A percentile compares a stretch with the other conserved stretches of the same genome.
Conservation (phyloP, 192 early-diverging fungal genomes). For the Podila horticola region DNA sequence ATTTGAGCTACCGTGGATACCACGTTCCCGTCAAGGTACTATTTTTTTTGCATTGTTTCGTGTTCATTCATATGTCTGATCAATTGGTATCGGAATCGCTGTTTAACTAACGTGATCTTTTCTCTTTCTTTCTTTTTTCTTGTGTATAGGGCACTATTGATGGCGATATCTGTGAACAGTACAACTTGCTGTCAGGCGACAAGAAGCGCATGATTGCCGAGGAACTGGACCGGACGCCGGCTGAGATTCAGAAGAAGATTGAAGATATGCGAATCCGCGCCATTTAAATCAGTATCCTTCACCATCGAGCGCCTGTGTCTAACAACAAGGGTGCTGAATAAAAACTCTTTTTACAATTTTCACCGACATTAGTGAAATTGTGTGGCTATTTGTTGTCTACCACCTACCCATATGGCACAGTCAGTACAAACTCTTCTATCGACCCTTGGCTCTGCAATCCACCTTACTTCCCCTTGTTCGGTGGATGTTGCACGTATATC, state of each 20-base stretch:
- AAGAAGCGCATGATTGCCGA: conserved; percentile 85
- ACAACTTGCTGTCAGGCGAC: conserved; percentile 74
- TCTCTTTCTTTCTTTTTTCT: background rate
- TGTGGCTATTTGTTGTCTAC: too few relatives aligned
- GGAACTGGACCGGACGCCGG: conserved; percentile 83
- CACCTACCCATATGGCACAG: too few relatives aligned
- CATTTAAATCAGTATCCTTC: conserved; percentile 17
- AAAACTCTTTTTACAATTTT: background rate
- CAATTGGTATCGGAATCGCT: background rate
- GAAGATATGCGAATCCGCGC: conserved; percentile 83
- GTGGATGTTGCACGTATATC: too few relatives aligned
- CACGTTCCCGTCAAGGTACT: conserved; percentile 78
- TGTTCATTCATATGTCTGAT: background rate
- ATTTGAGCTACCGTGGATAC: conserved; percentile 83
- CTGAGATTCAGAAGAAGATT: conserved; percentile 92
- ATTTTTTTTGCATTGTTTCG: background rate
- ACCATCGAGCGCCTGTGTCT: too few relatives aligned
- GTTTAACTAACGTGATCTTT: too few relatives aligned
- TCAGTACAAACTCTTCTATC: too few relatives aligned
- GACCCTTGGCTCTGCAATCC: too few relatives aligned
- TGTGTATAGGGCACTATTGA: conserved; percentile 66
- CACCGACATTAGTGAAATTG: too few relatives aligned
- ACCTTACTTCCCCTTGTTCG: too few relatives aligned
- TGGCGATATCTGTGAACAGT: conserved; percentile 96
- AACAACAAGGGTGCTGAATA: too few relatives aligned